Base-by-base conservation (phyloP, 2,329 filamentous ascomycete genomes). In the Seiridium cupressi region DNA sequence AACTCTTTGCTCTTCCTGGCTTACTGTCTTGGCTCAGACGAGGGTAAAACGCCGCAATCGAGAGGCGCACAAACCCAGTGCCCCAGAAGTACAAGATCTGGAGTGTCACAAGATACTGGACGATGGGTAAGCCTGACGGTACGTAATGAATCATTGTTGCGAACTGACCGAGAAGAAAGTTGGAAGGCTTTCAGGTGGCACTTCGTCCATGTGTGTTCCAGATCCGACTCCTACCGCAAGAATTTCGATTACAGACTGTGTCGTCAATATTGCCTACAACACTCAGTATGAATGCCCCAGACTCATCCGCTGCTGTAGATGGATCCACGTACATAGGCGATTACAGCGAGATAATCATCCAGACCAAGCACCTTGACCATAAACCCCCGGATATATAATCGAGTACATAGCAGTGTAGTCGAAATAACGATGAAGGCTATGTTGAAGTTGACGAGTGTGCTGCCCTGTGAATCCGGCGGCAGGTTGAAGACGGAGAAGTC, bases 1-100 rank as follows among this genome's bases (percentile, higher is more conserved):
- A 36, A 55, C 9, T 10, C n/a, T 36, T 44, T 26, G 35, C 26
- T 8, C 38, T 8, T 18, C 7, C 18, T 26, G 46, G 54, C 71
- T 62, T 65, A 75, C 74, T 69, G 26, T 74, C 71, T 62, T 69
- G 71, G 56, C 63, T 67, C n/a, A 76, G 66, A 18, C 73, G 70
- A 7, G 70, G 70, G 18, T 76, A 61, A 59, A 76, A 75, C 3
- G 70, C 69, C 7, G 72, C 65, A 40, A 76, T 73, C 2, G 73
- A 68, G n/a, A 76, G 58, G 44, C 74, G 67, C 32, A 75, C 68
- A 3, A 72, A 60, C 10, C 71, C 72, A 1, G 72, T 68, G 1
- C 61, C 67, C 60, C 72, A 66, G 58, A 76, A 72, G 61, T 71
- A 72, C 34, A 73, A 42, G 10, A 71, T 60, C 9, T 58, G 65